These are phyloP conservation scores for Trichosanthes cucumerina DNA, from an alignment of 306 rosid species.

Conservation along the genomic window DNA sequence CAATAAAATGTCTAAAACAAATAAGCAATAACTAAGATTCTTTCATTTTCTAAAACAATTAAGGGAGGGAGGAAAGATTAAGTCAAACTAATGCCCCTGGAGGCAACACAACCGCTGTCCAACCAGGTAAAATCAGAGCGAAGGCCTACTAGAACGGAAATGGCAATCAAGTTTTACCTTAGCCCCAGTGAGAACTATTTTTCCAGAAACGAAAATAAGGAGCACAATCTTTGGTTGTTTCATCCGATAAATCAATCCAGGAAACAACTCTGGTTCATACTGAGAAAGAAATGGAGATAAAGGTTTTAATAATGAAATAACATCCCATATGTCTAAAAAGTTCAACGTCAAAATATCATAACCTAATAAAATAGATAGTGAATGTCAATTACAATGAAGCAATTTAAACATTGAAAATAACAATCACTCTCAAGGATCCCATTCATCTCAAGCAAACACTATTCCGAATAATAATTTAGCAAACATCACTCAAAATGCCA, in stretches of 20 bases:
- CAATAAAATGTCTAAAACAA: neutral
- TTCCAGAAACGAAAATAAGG: constrained; percentile 87
- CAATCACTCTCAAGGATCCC: neutral
- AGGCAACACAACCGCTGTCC: neutral
- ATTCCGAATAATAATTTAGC: neutral
- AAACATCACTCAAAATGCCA: neutral
- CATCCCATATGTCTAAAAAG: neutral
- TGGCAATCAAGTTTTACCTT: constrained; percentile 41
- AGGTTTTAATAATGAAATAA: neutral
- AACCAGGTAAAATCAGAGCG: neutral
- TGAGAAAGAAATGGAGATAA: constrained; percentile 10
- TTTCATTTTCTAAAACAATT: neutral
- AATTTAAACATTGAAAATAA: neutral
- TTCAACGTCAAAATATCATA: neutral
- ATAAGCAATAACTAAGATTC: neutral
- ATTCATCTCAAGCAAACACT: neutral
- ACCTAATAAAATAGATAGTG: neutral
- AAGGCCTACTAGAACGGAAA: neutral
- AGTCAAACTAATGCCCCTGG: neutral
- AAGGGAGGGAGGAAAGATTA: neutral
- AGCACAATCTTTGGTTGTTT: constrained; percentile 94
- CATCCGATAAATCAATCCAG: constrained; percentile 92
- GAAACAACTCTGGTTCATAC: constrained; percentile 98
- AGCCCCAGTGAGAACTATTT: constrained; percentile 93
- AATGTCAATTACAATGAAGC: neutral